A percentile compares a stretch with the other conserved stretches of the same genome.
Conservation (phyloP, 164 flowering plant species). For the Vitis cinerea region DNA sequence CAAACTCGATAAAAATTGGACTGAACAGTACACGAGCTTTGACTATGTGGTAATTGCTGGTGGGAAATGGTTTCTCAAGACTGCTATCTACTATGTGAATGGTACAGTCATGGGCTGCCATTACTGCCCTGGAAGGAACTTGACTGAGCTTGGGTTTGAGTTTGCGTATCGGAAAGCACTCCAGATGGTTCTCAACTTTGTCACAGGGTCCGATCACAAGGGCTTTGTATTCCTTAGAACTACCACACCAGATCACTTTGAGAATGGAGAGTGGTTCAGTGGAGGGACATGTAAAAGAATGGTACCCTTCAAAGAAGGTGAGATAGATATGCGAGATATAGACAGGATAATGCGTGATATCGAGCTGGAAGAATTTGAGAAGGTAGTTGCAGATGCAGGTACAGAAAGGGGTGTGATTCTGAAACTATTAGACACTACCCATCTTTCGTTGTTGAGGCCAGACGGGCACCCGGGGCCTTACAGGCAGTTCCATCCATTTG, state of each 20-base stretch:
- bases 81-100: slow-evolving; percentile 41
- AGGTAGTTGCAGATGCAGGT: slow-evolving; percentile 8
- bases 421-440: slow-evolving; percentile 39
- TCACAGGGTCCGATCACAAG: slow-evolving; percentile 16
- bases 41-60: slow-evolving; percentile 36
- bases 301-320: slow-evolving; percentile 44
- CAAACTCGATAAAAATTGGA: slow-evolving; percentile 37
- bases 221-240: slow-evolving; percentile 40
- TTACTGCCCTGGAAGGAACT: slow-evolving; percentile 36
- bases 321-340: slow-evolving; percentile 26
- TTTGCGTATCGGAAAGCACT: slow-evolving; percentile 42
- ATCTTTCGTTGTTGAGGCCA: slow-evolving; percentile 35
- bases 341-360: slow-evolving; percentile 33
- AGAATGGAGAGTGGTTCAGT: slow-evolving; percentile 64
- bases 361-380: slow-evolving; percentile 39
- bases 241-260: slow-evolving; percentile 54
- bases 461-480: slow-evolving; percentile 57
- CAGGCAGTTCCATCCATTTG: slow-evolving; percentile 40
- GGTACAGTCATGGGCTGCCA: slow-evolving; percentile 43
- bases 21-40: slow-evolving; percentile 23
- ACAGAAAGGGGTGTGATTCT: slow-evolving; percentile 20
- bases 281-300: slow-evolving; percentile 68
- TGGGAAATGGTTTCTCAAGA: slow-evolving; percentile 55
- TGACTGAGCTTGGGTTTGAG: slow-evolving; percentile 39
- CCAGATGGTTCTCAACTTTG: slow-evolving; percentile 28